Base-by-base conservation (phyloP, 2,329 filamentous ascomycete species). In the Cadophora gregata region DNA sequence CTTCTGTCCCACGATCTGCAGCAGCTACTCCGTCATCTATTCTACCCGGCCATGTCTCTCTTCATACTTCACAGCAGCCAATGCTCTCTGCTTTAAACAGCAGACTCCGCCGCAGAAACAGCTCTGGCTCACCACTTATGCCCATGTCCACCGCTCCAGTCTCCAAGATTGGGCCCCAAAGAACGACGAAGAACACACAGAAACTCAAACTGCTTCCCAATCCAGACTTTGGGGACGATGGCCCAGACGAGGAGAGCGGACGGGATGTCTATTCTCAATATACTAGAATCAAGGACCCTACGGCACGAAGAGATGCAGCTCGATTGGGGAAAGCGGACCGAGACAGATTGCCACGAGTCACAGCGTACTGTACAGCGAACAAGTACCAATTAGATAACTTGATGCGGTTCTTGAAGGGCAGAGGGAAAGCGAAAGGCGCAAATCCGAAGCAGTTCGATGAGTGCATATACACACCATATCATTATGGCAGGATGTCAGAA, bases 221-320 rank as follows among this genome's bases (percentile, higher is more conserved):
- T 76, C 93, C 94, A 0, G 92, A 96, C 67, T 85, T 93, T 53
- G 92, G 87, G 42, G 91, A 92, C 29, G 92, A 94, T 51, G 88
- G 84, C 21, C 72, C 83, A 71, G 94, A 98, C 69, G 95, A 97
- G 75, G 95, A 97, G 79, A 96, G 93, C 75, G 93, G 94, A 10
- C 85, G 94, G 70, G 96, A 99, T 77, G 96, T 99, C 36, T 99
- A 99, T 81, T 95, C 94, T 29, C 96, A 99, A 78, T 98, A 97
- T 78, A 97, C 95, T 9, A 87, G 96, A 53, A 99, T 99, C 80
- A 98, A 98, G 79, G 96, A 99, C 76, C 94, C 95, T 0, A 97
- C 91, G 0, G 96, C 96, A 9, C 85, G 96, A 69, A 87, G 96
- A 74, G 95, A 98, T 83, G 96, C 96, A 19, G 96, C 96, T 31